Conservation (phyloP, 2,329 filamentous ascomycete genomes). For the Aphanoascus verrucosus region DNA sequence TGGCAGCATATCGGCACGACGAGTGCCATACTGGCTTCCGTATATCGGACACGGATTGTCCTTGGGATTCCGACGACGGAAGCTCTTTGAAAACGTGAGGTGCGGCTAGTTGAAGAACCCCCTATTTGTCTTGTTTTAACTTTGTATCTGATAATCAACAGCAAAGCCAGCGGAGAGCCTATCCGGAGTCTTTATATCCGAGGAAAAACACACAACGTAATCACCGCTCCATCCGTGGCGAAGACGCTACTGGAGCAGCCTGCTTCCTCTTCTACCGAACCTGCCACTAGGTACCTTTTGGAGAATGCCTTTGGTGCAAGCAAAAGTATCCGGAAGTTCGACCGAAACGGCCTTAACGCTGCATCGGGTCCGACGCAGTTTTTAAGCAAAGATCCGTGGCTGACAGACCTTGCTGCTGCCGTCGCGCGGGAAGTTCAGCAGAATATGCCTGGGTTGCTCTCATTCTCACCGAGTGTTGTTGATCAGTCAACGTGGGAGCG, state of each 20-base stretch:
- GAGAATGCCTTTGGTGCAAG: conserved; percentile 37
- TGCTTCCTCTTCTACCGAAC: conserved; percentile 21
- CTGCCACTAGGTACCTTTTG: conserved; percentile 28
- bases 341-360: conserved; percentile 26
- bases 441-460: conserved; percentile 47
- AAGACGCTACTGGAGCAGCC: conserved; percentile 31
- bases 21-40: conserved; percentile 51
- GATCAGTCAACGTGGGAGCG: conserved; percentile 56
- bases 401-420: conserved; percentile 33
- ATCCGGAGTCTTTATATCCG: conserved; percentile 42
- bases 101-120: conserved; percentile 19
- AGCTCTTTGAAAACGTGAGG: conserved; percentile 37
- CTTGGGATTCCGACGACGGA: conserved; percentile 38
- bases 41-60: conserved; percentile 44
- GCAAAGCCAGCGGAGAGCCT: conserved; percentile 24
- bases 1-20: conserved; percentile 34
- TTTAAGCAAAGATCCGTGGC: conserved; percentile 40
- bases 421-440: conserved; percentile 34
- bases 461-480: conserved; percentile 48
- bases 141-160: conserved; percentile 7
- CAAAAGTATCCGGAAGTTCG: conserved; percentile 28
- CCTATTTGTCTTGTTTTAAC: background rate
- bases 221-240: conserved; percentile 41
- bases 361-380: conserved; percentile 30
- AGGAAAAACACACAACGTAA: conserved; percentile 41